Evolutionary conservation across 1,139 yeast species (phyloP), one percentile per base, ranked within the genome.

Genomic region (Taphrina communis): DNA sequence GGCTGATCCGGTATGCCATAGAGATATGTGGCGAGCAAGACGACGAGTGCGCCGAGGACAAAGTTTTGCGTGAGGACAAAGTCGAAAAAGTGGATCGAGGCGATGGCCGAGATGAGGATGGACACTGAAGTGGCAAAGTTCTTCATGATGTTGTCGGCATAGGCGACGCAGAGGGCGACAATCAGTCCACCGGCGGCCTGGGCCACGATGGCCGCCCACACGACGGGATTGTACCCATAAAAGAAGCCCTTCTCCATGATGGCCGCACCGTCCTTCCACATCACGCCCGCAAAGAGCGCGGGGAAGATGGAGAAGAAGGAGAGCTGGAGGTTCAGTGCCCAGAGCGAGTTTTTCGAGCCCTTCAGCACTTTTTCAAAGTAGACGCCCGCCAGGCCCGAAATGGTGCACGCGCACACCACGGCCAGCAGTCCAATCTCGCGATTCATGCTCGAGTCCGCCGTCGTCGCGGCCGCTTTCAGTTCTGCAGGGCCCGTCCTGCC

Each of bases 111-210:
- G 21, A 80, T 74, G 60, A 80, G 74, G 69, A 80, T 80, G 1
- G 82, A 79, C 60, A 80, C 77, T 11, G 81, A 78, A 2, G 82
- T 80, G 5, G 82, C 82, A 73, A 80, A 80, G 75, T 80, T 80
- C 73, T 80, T 80, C 70, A 67, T 80, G 70, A 80, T 80, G 72
- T 79, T 80, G 74, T 80, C 82, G 38, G 82, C 82, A 70, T 77
- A 80, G 70, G 80, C 80, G 70, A 80, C 82, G 68, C 81, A 80
- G 44, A 80, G 72, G 3, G 82, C 82, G 5, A 80, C 82, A 36
- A 80, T 74, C 61, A 80, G 78, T 5, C 82, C 82, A n/a, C 82
- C 82, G 55, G 77, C 69, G 5, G 82, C 82, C 71, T 80, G 82
- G 44, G 80, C 75, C 19, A 77, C 70, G 57, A 80, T 79, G 48